These are phyloP conservation scores for Penstemon davidsonii DNA, from an alignment of 257 asterid genomes.

Conservation along the genomic window DNA sequence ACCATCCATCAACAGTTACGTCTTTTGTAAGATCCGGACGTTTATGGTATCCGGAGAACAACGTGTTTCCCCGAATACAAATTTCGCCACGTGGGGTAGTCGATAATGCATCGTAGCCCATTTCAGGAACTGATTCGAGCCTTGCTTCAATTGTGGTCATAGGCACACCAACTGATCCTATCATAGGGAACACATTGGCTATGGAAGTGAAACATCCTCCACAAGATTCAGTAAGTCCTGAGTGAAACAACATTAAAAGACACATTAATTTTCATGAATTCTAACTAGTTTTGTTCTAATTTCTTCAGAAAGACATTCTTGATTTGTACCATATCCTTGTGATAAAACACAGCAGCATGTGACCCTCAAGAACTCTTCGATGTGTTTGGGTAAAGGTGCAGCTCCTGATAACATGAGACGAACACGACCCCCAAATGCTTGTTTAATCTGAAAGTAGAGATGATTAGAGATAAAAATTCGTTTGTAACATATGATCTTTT, in stretches of 20 bases:
- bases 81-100: conserved; percentile 79
- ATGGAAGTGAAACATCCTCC: conserved; percentile 87
- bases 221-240: conserved; percentile 88
- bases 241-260: neutral
- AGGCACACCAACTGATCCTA: conserved; percentile 88
- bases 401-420: conserved; percentile 92
- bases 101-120: conserved; percentile 89
- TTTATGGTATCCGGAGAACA: conserved; percentile 84
- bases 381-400: conserved; percentile 83
- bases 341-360: conserved; percentile 78
- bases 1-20: conserved; percentile 85
- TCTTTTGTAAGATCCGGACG: conserved; percentile 76
- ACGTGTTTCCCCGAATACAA: conserved; percentile 76
- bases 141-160: conserved; percentile 84
- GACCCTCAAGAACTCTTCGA: conserved; percentile 89
- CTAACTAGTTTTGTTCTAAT: neutral
- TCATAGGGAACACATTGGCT: conserved; percentile 70
- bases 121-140: conserved; percentile 90
- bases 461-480: neutral
- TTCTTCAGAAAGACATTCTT: neutral
- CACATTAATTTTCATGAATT: neutral
- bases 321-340: conserved; percentile 79
- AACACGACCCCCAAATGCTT: conserved; percentile 90
- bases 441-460: conserved; percentile 55
- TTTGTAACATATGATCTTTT: no score